Evolutionary conservation across 2,329 filamentous ascomycete genomes (phyloP).

Genomic region (Fusarium sp.): DNA sequence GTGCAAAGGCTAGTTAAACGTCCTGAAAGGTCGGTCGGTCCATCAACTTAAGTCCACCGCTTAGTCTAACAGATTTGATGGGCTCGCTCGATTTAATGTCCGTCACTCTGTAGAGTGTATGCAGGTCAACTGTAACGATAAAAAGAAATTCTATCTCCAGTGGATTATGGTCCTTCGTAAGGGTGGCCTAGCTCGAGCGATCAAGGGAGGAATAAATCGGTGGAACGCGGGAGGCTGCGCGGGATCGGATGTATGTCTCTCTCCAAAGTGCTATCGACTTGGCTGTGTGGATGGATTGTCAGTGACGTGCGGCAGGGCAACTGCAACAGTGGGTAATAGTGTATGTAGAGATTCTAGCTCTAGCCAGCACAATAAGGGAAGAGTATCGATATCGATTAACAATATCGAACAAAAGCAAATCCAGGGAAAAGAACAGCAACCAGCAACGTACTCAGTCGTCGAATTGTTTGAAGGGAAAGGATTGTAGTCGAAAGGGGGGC

Average conservation of each 20-base stretch:
- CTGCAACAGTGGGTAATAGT: conserved; percentile 25
- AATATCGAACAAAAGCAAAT: conserved; percentile 20
- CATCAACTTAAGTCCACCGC: conserved; percentile 43
- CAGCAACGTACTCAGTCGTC: conserved; percentile 39
- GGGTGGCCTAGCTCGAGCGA: conserved; percentile 24
- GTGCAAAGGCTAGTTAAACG: conserved; percentile 35
- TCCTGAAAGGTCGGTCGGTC: conserved; percentile 42
- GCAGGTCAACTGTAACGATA: not conserved
- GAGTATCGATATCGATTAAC: not conserved
- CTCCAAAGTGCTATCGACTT: conserved; percentile 32
- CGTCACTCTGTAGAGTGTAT: conserved; percentile 17
- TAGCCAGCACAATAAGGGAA: conserved; percentile 23
- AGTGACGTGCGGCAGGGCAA: conserved; percentile 30
- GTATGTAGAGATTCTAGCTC: conserved; percentile 14
- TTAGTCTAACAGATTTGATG: conserved; percentile 11
- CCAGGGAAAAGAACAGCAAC: conserved; percentile 17
- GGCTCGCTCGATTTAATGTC: conserved; percentile 28
- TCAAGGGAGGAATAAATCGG: conserved; percentile 37
- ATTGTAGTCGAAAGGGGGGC: conserved; percentile 40
- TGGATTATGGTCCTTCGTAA: conserved; percentile 19
- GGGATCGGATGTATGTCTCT: conserved; percentile 26
- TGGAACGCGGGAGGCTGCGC: conserved; percentile 39
- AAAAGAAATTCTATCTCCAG: conserved; percentile 24
- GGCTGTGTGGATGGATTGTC: conserved; percentile 28
- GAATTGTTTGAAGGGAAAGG: conserved; percentile 34